Evolutionary conservation across 2,329 filamentous ascomycete genomes (phyloP), one percentile per base, ranked within the genome.

Genomic region (Nemania sp.): DNA sequence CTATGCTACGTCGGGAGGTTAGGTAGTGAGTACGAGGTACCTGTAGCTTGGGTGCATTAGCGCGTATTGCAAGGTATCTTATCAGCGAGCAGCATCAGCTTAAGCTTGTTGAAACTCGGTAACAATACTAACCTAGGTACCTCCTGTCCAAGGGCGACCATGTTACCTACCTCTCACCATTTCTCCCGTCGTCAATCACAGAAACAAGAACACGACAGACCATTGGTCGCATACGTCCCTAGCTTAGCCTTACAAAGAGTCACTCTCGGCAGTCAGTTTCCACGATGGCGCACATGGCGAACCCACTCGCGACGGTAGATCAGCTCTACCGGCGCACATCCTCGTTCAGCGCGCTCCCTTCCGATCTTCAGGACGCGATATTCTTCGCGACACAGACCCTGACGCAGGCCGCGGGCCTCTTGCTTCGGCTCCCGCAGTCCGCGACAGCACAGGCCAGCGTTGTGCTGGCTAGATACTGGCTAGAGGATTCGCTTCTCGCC

Each of bases 391-490:
- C 89, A 37, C 87, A 90, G 72, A 84, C 85, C 67, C 83, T 94
- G 45, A 91, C 89, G 2, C 91, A 95, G 75, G 87, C 89, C 20
- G 90, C 90, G 11, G 91, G 91, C 32, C 83, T 96, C 52, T 84
- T 98, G 17, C 83, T 99, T 2, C 86, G 91, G 49, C 81, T 98
- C 40, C 90, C 92, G 6, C 92, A 97, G 73, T 91, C 92, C 67
- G 86, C 91, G 40, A 91, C 95, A 40, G 90, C 92, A 4, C 90
- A 92, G 71, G 91, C 93, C 2, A 91, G 93, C 71, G 87, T 97
- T 42, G 77, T 95, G 0, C 85, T 96, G 35, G 88, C 89, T 53
- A 85, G 94, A 13, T 95, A 92, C 77, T 96, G 90, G 89, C 78
- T 92, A 21, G 74, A 80, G 25, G 82, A 79, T 72, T 85, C 75